Percentiles rank a stretch among this genome's conserved stretches.
Conservation (phyloP, 306 rosid genomes). For the Begonia fuchsioides region DNA sequence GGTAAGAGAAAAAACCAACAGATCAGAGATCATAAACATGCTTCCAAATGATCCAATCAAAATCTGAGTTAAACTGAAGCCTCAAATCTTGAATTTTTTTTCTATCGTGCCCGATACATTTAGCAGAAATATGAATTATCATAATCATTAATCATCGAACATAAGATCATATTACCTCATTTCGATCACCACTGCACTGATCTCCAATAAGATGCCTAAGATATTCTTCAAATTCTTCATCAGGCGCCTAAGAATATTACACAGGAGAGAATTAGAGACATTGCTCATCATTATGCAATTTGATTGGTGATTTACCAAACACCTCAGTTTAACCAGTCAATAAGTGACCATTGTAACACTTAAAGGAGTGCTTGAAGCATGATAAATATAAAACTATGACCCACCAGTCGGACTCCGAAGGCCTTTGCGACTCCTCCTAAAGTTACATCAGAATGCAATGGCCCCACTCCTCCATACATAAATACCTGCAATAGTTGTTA, state of each 20-base stretch:
- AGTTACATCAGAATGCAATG: conserved; percentile 83
- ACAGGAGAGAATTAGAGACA: background rate
- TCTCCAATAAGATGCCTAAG: conserved; percentile 69
- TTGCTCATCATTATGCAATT: too few relatives aligned
- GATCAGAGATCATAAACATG: conserved; percentile 2
- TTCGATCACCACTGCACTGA: conserved; percentile 63
- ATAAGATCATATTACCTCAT: conserved; percentile 44
- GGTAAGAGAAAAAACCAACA: conserved; percentile 25
- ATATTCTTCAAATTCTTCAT: conserved; percentile 92
- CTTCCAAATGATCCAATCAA: too few relatives aligned
- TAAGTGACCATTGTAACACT: too few relatives aligned
- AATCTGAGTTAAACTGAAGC: too few relatives aligned
- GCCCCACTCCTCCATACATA: conserved; percentile 91
- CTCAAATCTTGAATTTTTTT: too few relatives aligned
- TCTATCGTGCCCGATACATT: too few relatives aligned
- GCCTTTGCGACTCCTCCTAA: conserved; percentile 86
- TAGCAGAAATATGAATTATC: too few relatives aligned
- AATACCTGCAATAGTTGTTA: conserved; percentile 42
- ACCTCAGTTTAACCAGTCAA: too few relatives aligned
- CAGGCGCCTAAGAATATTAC: conserved; percentile 65
- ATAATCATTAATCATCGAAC: background rate
- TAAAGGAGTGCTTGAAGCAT: background rate
- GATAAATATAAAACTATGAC: conserved; percentile 18
- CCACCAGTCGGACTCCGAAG: conserved; percentile 85
- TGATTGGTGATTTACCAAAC: too few relatives aligned